phyloP scores from a whole-genome alignment of 1,139 yeast genomes.

The Arxiozyma heterogenica region DNA sequence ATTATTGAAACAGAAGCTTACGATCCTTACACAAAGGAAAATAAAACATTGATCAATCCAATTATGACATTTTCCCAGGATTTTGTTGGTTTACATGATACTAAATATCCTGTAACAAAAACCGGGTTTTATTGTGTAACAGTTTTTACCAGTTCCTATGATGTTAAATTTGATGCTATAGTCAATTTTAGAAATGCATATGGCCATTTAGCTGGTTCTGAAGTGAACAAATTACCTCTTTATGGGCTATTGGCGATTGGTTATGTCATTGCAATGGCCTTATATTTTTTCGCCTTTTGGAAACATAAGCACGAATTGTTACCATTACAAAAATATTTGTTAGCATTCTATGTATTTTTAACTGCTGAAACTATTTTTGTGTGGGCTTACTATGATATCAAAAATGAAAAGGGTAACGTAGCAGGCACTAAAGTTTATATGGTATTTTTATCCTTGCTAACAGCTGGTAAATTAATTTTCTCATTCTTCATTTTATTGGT shows the following conservation, averaged over 20 bases:
- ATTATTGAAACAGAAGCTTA: slow-evolving; percentile 37
- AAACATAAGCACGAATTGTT: slow-evolving; percentile 80
- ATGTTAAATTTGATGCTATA: slow-evolving; percentile 47
- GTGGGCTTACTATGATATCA: slow-evolving; percentile 86
- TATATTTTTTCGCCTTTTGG: slow-evolving; percentile 79
- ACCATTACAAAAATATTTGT: slow-evolving; percentile 82
- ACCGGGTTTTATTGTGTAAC: slow-evolving; percentile 93
- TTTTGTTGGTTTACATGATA: slow-evolving; percentile 49
- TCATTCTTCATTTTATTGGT: slow-evolving; percentile 80
- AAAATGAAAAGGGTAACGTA: slow-evolving; percentile 52
- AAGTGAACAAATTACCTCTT: slow-evolving; percentile 82
- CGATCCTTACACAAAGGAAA: slow-evolving; percentile 32
- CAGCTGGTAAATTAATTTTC: slow-evolving; percentile 75
- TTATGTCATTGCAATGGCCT: slow-evolving; percentile 70
- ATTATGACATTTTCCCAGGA: slow-evolving; percentile 50
- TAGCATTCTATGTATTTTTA: slow-evolving; percentile 75
- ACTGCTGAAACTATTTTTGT: slow-evolving; percentile 78
- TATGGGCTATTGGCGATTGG: slow-evolving; percentile 80
- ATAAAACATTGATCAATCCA: slow-evolving; percentile 38
- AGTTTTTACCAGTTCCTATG: slow-evolving; percentile 38
- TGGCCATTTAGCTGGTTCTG: slow-evolving; percentile 82
- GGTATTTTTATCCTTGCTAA: slow-evolving; percentile 67
- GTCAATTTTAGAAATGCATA: slow-evolving; percentile 83
- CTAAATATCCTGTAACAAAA: slow-evolving; percentile 53
- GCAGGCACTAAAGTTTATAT: slow-evolving; percentile 67